Conservation (phyloP, 2,329 filamentous ascomycete genomes). For the Colletotrichum paranaense region DNA sequence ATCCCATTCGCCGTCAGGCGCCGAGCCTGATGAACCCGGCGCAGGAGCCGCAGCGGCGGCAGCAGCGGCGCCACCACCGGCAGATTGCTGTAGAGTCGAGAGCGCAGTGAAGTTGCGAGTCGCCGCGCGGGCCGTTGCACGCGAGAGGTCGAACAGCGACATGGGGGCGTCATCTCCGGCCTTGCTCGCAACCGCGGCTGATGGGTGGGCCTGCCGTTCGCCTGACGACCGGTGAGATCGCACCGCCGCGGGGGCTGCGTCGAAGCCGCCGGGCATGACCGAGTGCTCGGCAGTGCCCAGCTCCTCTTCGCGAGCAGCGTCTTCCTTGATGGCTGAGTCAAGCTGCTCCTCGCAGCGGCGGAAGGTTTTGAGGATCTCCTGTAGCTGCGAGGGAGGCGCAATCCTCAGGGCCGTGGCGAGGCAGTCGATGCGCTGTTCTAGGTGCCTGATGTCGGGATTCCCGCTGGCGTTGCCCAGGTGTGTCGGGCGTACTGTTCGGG, state of each 20-base stretch:
- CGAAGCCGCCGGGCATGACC: constrained; percentile 67
- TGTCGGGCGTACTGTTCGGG: constrained; percentile 64
- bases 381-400: constrained; percentile 75
- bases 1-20: constrained; percentile 31
- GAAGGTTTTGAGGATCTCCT: constrained; percentile 81
- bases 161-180: constrained; percentile 69
- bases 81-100: constrained; percentile 60
- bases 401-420: constrained; percentile 80
- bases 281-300: constrained; percentile 73
- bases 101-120: constrained; percentile 68
- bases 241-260: constrained; percentile 45
- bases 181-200: constrained; percentile 55
- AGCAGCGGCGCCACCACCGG: constrained; percentile 40
- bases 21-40: constrained; percentile 4
- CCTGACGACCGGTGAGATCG: constrained; percentile 44
- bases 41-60: neutral
- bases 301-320: constrained; percentile 75
- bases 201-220: constrained; percentile 33
- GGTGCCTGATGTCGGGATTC: constrained; percentile 73
- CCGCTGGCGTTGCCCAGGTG: constrained; percentile 70
- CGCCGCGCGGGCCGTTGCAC: constrained; percentile 69
- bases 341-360: constrained; percentile 83
- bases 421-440: constrained; percentile 86
- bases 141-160: constrained; percentile 73
- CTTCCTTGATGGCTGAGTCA: constrained; percentile 72